Conservation (phyloP, 805 yeast genomes). For the Vanderwaltozyma polyspora region DNA sequence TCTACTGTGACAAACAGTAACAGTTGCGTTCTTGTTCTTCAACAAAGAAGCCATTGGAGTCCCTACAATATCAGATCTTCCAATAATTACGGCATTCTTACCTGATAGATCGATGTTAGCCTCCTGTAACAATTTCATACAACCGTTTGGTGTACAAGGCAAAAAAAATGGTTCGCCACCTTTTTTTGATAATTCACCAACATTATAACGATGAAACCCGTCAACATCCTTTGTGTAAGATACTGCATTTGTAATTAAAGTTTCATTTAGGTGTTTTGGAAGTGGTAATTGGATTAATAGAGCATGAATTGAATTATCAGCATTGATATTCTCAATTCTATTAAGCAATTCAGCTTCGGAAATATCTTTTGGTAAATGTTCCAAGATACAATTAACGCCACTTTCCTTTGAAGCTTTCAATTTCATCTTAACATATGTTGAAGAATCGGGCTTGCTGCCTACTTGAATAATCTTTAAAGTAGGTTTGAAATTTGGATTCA, state of each 20-base stretch:
- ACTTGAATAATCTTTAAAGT: conserved; percentile 62
- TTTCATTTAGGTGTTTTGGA: conserved; percentile 60
- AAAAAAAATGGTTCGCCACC: conserved; percentile 60
- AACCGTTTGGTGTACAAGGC: conserved; percentile 82
- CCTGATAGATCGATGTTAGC: conserved; percentile 49
- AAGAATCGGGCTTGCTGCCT: conserved; percentile 66
- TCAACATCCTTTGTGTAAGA: conserved; percentile 65
- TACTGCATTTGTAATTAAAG: conserved; percentile 56
- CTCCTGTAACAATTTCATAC: conserved; percentile 50
- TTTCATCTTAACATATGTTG: conserved; percentile 76
- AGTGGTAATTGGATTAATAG: conserved; percentile 67
- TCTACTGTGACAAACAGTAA: conserved; percentile 61
- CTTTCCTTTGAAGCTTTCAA: conserved; percentile 66
- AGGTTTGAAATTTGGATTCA: conserved; percentile 50
- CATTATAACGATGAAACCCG: conserved; percentile 69
- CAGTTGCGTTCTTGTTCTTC: conserved; percentile 63
- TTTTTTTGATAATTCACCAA: conserved; percentile 65
- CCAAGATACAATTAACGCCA: conserved; percentile 48
- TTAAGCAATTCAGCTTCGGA: conserved; percentile 46
- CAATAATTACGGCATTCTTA: conserved; percentile 70
- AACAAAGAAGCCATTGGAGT: conserved; percentile 65
- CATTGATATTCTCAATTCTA: conserved; percentile 45
- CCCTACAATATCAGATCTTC: conserved; percentile 81
- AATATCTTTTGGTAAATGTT: conserved; percentile 46
- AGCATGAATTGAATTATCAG: conserved; percentile 54